A percentile compares a stretch with the other conserved stretches of the same genome.
Conservation (phyloP, 2,329 filamentous ascomycete genomes). For the Pseudogymnoascus sp. region DNA sequence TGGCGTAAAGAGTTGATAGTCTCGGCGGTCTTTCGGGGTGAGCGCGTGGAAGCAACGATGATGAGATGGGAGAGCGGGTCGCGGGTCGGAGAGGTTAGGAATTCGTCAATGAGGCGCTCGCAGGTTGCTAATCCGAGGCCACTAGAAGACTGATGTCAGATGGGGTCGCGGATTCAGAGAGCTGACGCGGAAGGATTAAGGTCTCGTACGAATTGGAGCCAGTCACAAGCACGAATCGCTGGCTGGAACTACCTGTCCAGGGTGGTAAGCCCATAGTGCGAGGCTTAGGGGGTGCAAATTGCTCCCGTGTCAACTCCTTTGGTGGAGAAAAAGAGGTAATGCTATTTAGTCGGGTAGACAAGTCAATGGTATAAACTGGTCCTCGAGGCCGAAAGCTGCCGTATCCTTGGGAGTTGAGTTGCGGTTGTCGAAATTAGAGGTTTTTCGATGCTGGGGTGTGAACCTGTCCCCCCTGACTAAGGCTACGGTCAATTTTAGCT, state of each 20-base stretch:
- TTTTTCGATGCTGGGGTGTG: not conserved
- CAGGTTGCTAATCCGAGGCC: slow-evolving; percentile 81
- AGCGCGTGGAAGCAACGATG: slow-evolving; percentile 78
- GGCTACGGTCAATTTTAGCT: not conserved
- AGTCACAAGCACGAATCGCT: slow-evolving; percentile 65
- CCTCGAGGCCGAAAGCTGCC: not conserved
- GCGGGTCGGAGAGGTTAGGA: slow-evolving; percentile 61
- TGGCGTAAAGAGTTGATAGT: slow-evolving; percentile 58
- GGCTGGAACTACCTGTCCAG: slow-evolving; percentile 33
- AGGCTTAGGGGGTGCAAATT: not conserved
- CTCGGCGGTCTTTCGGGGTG: slow-evolving; percentile 62
- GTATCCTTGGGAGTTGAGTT: not conserved
- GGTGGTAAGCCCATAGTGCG: slow-evolving; percentile 28
- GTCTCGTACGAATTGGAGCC: slow-evolving; percentile 44
- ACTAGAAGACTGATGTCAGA: slow-evolving; percentile 43
- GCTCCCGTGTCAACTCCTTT: not conserved
- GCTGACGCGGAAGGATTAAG: not conserved
- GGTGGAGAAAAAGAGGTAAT: not conserved
- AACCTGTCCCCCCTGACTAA: not conserved
- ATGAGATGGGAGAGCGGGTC: slow-evolving; percentile 63
- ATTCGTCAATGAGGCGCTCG: slow-evolving; percentile 82
- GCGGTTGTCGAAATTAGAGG: not conserved
- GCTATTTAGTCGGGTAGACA: not conserved
- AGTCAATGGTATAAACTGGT: not conserved
- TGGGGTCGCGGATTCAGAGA: not conserved